Evolutionary conservation across 805 yeast species (phyloP).

Genomic region (Phaffomyces antillensis): DNA sequence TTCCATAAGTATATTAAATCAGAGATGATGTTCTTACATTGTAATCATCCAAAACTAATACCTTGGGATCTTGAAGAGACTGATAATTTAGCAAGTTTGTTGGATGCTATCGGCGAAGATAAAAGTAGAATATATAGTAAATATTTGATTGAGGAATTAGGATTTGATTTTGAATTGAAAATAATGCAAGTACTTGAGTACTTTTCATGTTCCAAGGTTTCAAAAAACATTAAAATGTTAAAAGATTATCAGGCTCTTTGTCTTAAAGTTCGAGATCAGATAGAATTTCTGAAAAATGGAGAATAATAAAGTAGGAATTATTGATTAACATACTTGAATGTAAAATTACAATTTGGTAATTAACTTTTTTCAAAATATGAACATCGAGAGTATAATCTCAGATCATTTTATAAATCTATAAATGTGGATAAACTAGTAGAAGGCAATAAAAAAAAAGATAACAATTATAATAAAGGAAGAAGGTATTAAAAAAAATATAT

Average conservation of each 20-base stretch:
- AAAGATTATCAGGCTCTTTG: not conserved
- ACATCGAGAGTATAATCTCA: no score
- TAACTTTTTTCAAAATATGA: no score
- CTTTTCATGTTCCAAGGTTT: not conserved
- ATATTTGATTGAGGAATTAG: slow-evolving; percentile 17
- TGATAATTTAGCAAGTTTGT: slow-evolving; percentile 9
- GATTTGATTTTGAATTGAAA: slow-evolving; percentile 23
- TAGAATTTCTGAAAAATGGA: not conserved
- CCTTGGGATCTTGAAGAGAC: slow-evolving; percentile 25
- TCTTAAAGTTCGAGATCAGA: not conserved
- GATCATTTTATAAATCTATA: no score
- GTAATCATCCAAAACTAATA: slow-evolving; percentile 23
- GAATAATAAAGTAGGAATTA: no score
- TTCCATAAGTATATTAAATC: slow-evolving; percentile 16
- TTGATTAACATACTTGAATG: no score
- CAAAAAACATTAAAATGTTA: not conserved
- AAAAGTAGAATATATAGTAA: slow-evolving; percentile 17
- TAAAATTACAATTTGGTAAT: no score
- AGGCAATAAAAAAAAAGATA: no score
- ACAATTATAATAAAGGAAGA: no score
- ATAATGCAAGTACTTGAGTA: slow-evolving; percentile 20
- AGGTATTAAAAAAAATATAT: not conserved
- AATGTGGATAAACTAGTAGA: no score
- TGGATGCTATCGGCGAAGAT: slow-evolving; percentile 5
- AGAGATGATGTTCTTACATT: slow-evolving; percentile 21